Percentiles rank a stretch among this genome's conserved stretches.
Evolutionary conservation across 768 basidiomycete species (phyloP).

Genomic region (Daedaleopsis sinensis): DNA sequence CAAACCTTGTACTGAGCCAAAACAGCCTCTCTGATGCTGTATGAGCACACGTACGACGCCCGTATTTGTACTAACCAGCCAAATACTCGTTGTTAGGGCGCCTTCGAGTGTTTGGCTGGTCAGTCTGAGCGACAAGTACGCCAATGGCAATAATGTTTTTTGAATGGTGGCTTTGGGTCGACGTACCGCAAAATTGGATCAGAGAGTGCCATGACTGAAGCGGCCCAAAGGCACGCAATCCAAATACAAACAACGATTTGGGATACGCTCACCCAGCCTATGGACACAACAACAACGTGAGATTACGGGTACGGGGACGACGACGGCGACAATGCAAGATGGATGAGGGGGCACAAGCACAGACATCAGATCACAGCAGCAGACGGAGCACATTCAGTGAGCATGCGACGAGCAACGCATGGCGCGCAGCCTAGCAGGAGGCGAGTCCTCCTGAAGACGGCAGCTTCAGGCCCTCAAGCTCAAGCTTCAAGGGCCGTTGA

Average conservation of each 20-base stretch:
- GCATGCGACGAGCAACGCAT: constrained; percentile 4
- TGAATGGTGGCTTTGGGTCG: neutral
- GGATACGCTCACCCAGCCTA: constrained; percentile 17
- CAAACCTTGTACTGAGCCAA: too few relatives aligned
- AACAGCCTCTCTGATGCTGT: too few relatives aligned
- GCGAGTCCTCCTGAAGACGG: neutral
- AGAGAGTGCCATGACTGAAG: neutral
- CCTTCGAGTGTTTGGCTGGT: too few relatives aligned
- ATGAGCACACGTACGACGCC: too few relatives aligned
- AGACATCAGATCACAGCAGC: constrained; percentile 17
- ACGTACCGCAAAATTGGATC: neutral
- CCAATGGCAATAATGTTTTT: too few relatives aligned
- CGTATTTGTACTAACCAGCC: neutral
- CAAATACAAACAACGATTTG: constrained; percentile 11
- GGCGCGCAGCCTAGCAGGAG: neutral
- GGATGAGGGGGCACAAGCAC: constrained; percentile 13
- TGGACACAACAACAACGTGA: constrained; percentile 16
- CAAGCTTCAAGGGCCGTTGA: constrained; percentile 23
- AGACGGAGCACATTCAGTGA: constrained; percentile 7
- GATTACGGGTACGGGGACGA: constrained; percentile 1
- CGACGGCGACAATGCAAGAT: constrained; percentile 24
- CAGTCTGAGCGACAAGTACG: too few relatives aligned
- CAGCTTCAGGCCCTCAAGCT: neutral
- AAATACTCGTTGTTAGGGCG: neutral
- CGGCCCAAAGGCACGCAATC: neutral